Conservation (phyloP, 1,284 basidiomycete genomes). For the Sanghuangporus weigelae region DNA sequence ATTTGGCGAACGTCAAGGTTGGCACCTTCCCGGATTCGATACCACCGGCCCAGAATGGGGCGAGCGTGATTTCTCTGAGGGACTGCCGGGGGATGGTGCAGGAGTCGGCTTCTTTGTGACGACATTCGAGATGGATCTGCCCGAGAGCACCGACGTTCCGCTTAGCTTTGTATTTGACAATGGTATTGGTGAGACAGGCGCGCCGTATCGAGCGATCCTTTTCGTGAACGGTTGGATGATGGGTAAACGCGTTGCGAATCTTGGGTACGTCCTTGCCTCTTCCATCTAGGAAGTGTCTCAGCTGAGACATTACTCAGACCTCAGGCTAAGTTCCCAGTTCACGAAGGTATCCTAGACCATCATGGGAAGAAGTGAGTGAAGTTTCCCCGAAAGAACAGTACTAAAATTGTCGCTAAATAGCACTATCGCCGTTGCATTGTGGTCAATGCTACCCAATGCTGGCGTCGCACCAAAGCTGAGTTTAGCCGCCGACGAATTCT, state of each 20-base stretch:
- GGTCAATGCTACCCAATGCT: slow-evolving; percentile 52
- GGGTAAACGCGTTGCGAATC: slow-evolving; percentile 68
- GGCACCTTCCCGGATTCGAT: slow-evolving; percentile 76
- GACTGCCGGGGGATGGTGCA: slow-evolving; percentile 48
- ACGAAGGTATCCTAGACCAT: slow-evolving; percentile 69
- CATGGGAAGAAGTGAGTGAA: slow-evolving; percentile 57
- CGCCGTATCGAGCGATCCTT: slow-evolving; percentile 55
- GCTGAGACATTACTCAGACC: slow-evolving; percentile 31
- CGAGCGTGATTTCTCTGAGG: slow-evolving; percentile 45
- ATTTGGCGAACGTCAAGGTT: slow-evolving; percentile 71
- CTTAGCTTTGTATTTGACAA: slow-evolving; percentile 64
- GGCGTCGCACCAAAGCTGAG: slow-evolving; percentile 47
- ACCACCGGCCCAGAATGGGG: slow-evolving; percentile 48
- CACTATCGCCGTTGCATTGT: slow-evolving; percentile 66
- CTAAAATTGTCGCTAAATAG: slow-evolving; percentile 29
- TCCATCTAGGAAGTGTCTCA: neutral
- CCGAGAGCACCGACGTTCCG: slow-evolving; percentile 53
- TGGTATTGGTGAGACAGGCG: slow-evolving; percentile 41
- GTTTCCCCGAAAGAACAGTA: neutral
- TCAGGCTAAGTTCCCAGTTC: slow-evolving; percentile 74
- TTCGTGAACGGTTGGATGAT: slow-evolving; percentile 88
- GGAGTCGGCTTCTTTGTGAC: slow-evolving; percentile 82
- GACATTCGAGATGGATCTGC: slow-evolving; percentile 57
- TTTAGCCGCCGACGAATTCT: slow-evolving; percentile 50
- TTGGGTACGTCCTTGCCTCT: slow-evolving; percentile 38